Evolutionary conservation across 139 green algal species (phyloP), one percentile per base, ranked within the genome.

Genomic region (Medakamo hakoo): DNA sequence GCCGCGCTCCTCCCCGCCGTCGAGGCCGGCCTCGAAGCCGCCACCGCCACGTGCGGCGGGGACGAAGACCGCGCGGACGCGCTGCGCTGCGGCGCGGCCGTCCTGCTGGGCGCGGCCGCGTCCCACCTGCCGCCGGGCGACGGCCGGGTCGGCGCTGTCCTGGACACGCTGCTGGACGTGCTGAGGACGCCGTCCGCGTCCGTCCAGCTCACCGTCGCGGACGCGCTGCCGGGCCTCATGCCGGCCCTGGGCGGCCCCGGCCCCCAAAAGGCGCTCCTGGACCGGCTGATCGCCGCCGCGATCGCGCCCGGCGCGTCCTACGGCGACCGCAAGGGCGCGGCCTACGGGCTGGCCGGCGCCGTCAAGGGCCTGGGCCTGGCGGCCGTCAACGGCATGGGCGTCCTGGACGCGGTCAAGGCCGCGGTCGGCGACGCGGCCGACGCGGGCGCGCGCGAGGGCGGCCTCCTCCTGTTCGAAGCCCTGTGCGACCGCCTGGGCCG

Each of bases 351-450:
- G 19, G 82, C 90, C 1, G 93, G 90, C 1, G 63, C 90, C 9
- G 86, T 99, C 1, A 95, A 95, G 72, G 92, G 93, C 23, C 76
- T 95, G 32, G 90, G 92, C 49, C 86, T 97, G 55, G 73, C 72
- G 2, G 69, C 77, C 5, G 73, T 99, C 32, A 91, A 90, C 63
- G 75, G 68, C 27, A 86, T 84, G 64, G 85, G 82, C 20, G 85
- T 97, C 70, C 90, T 98, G 81, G 86, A 96, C 40, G 59, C 76
- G 1, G 74, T 98, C 20, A 95, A 93, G 73, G 68, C 63, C 1
- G 78, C 67, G 0, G 75, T 86, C 29, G 83, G 91, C 71, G 71
- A 85, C 67, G 87, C 92, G 76, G 66, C 26, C 4, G 69, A 78
- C 25, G 66, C 77, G 5, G 57, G 71, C 0, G 63, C 71, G 2